These are phyloP conservation scores for Trichoderma virens DNA, from an alignment of 495 filamentous ascomycete species.

Conservation along the genomic window DNA sequence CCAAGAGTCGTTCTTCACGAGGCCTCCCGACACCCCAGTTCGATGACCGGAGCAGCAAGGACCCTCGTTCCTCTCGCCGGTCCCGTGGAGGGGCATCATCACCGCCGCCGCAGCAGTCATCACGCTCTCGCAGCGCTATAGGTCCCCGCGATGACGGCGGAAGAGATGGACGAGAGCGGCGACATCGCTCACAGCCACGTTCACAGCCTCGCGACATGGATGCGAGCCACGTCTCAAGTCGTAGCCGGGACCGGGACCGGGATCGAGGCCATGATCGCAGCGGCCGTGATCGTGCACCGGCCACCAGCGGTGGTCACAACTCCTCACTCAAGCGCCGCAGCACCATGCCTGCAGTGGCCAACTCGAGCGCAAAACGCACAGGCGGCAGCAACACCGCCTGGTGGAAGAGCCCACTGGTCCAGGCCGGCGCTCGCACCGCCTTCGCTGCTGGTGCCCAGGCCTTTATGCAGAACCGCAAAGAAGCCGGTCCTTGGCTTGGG, in stretches of 20 bases:
- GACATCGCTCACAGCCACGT: neutral
- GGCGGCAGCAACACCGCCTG: neutral
- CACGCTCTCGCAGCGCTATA: neutral
- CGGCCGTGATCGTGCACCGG: neutral
- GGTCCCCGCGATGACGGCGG: neutral
- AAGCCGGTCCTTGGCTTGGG: neutral
- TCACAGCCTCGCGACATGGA: neutral
- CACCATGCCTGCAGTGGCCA: neutral
- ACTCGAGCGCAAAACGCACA: neutral
- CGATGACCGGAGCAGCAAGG: neutral
- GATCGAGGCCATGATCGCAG: neutral
- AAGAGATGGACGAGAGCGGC: neutral
- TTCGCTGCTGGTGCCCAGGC: neutral
- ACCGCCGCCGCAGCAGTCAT: neutral
- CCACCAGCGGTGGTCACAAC: neutral
- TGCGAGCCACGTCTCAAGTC: neutral
- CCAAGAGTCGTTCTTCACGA: neutral
- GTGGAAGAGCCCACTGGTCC: constrained; percentile 7
- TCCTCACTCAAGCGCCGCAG: neutral
- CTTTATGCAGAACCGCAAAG: neutral
- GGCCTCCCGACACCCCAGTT: neutral
- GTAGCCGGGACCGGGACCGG: neutral
- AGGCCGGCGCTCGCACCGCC: neutral
- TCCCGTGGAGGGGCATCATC: neutral
- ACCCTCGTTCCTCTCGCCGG: neutral